Base-by-base conservation (phyloP, 192 early-diverging fungal genomes). In the Piromyces finnis region DNA sequence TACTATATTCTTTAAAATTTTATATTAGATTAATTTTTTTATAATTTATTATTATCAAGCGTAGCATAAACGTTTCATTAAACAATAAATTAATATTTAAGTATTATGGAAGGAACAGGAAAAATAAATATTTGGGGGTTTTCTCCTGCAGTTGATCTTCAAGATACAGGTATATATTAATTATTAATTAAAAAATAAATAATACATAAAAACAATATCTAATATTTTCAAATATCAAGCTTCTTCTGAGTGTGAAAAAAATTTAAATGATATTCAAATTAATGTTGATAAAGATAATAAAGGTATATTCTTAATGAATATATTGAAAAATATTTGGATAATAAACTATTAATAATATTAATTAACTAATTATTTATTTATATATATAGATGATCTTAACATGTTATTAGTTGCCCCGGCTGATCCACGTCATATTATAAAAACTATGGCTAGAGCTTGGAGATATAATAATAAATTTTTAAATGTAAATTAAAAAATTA, bases 361-460 rank as follows among this genome's bases (percentile, higher is more conserved):
- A 35, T 35, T 35, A 37, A 12, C 13, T 15, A 14, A 12, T 37
- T 37, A 14, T 14, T 37, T 37, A 9, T 14, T 37, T 12, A 37
- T 37, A 37, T 37, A 12, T 37, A 37, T 37, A 37, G 51, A 68
- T 68, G 51, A 68, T 9, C 14, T 84, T 18, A 82, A 86, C 12
- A 77, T 90, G 28, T 83, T 90, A 18, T 22, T 89, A 13, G 77
- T 88, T n/a, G 88, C 85, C 36, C 79, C 83, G 17, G 77, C 51
- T 39, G 89, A 90, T 80, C 68, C 82, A 13, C 81, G 87, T 30
- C 87, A 88, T 82, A 82, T 90, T 13, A 79, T 89, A 77, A 87
- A 88, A 78, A 90, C 89, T 5, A 78, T 87, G 17, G 80, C 86
- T 0, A 79, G 81, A 30, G 18, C 79, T 6, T 80, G 85, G 79